phyloP scores from a whole-genome alignment of 352 stramenopile species.

The Phytophthora hibernalis region DNA sequence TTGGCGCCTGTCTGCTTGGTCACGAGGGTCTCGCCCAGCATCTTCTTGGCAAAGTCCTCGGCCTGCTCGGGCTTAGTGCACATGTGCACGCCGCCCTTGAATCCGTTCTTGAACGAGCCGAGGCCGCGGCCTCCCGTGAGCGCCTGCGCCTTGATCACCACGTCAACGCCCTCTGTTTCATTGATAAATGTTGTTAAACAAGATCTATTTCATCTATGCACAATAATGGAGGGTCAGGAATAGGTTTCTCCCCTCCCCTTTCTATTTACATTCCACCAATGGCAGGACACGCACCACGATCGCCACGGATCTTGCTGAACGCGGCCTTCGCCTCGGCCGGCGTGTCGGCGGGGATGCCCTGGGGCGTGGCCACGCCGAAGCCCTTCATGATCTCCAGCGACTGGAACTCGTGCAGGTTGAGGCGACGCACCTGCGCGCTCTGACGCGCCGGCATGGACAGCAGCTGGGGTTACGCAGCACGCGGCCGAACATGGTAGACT shows the following conservation, averaged over 20 bases:
- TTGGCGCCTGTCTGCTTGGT: slow-evolving; percentile 95
- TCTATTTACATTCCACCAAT: slow-evolving; percentile 11
- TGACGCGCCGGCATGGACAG: slow-evolving; percentile 59
- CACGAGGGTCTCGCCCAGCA: slow-evolving; percentile 95
- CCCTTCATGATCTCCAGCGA: slow-evolving; percentile 95
- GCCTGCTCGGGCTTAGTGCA: slow-evolving; percentile 89
- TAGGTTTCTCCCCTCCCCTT: slow-evolving; percentile 7
- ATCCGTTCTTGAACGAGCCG: slow-evolving; percentile 97
- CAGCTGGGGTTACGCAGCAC: slow-evolving; percentile 56
- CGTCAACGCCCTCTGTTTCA: slow-evolving; percentile 79
- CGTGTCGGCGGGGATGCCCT: slow-evolving; percentile 76
- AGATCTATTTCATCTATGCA: slow-evolving; percentile 21
- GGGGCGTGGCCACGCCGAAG: slow-evolving; percentile 82
- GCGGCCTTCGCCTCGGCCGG: slow-evolving; percentile 82
- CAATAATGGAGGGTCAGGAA: not conserved
- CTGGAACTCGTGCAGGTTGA: slow-evolving; percentile 96
- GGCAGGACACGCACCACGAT: slow-evolving; percentile 61
- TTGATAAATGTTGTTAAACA: slow-evolving; percentile 34
- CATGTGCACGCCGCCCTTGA: slow-evolving; percentile 98
- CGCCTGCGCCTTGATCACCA: slow-evolving; percentile 97
- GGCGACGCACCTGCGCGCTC: slow-evolving; percentile 77
- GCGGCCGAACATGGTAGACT: slow-evolving; percentile 60
- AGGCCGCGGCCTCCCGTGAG: slow-evolving; percentile 96
- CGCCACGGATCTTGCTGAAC: slow-evolving; percentile 82
- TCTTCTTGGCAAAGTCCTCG: slow-evolving; percentile 85